A percentile compares a stretch with the other conserved stretches of the same genome.
These are phyloP conservation scores for Neurospora sp. DNA, from an alignment of 495 filamentous ascomycete species.

Conservation along the genomic window DNA sequence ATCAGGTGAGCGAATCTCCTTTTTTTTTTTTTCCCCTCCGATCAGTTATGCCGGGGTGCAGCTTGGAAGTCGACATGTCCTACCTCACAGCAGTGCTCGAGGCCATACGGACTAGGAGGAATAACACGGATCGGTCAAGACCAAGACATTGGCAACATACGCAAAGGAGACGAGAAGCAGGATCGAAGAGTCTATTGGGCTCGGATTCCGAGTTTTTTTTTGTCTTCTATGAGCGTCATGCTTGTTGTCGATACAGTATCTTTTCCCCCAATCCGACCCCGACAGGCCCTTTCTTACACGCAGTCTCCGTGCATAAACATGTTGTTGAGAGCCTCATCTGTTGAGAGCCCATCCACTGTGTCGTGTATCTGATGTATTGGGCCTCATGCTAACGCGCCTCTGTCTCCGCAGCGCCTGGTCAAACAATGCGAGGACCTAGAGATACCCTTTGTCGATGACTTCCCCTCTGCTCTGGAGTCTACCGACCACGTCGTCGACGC, in stretches of 20 bases:
- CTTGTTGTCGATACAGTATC: not conserved
- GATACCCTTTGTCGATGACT: slow-evolving; percentile 79
- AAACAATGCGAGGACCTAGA: slow-evolving; percentile 75
- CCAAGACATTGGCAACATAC: not conserved
- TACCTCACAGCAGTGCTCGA: not conserved
- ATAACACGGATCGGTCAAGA: not conserved
- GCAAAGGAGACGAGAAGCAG: not conserved
- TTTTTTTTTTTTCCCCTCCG: not conserved
- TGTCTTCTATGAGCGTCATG: not conserved
- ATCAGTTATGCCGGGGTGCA: not conserved
- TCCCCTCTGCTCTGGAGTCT: slow-evolving; percentile 50
- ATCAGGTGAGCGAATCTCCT: slow-evolving; percentile 46
- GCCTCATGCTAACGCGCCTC: slow-evolving; percentile 9
- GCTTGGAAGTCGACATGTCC: not conserved
- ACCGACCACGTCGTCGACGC: slow-evolving; percentile 82
- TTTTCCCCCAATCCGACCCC: not conserved
- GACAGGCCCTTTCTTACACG: not conserved
- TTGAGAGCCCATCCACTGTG: not conserved
- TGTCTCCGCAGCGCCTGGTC: slow-evolving; percentile 52
- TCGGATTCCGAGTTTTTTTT: not conserved
- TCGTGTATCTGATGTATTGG: not conserved
- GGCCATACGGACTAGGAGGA: not conserved
- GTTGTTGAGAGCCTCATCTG: not conserved
- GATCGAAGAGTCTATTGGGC: not conserved
- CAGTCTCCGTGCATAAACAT: not conserved